Base-by-base conservation (phyloP, 2,329 filamentous ascomycete species). In the Scytalidium sp. region DNA sequence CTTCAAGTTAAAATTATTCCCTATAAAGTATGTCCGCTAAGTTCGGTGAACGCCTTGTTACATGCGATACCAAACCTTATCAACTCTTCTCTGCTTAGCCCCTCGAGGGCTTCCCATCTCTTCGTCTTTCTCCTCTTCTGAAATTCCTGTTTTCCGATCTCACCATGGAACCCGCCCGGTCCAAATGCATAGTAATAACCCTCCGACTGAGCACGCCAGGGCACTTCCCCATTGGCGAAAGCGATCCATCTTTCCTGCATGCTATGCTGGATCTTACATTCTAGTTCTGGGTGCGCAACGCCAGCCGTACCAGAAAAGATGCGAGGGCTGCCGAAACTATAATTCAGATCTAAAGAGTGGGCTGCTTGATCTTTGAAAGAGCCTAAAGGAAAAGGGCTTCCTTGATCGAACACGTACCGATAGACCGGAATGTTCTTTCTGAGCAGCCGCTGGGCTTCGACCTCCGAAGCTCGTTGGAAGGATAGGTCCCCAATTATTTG, bases 331-430 rank as follows among this genome's bases (percentile, higher is more conserved):
- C 52, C 47, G 46, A 51, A 52, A 4, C 52, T 11, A 44, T 52
- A 53, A 2, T 46, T 46, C 2, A 56, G 23, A 41, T 55, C 52
- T 1, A 55, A 21, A 2, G 46, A 39, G 20, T 53, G 48, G 1
- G 21, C 44, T 3, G 43, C n/a, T 3, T 44, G 17, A 1, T 39
- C 17, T 8, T 2, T 29, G 25, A 29, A 29, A 13, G 7, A 13
- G 25, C 25, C 13, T 29, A 29, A 29, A 13, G 25, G 25, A 13
- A 54, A 53, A 3, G 46, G 48, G 15, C 48, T 43, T 2, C 9
- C 13, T n/a, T 50, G 46, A 11, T 49, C n/a, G n/a, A 55, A 55
- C 2, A 27, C 23, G 13, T 51, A 53, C n/a, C 49, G 43, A 10
- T 32, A 25, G 10, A 55, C 25, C 8, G 25, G 25, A 13, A 29